phyloP scores from a whole-genome alignment of 2,329 filamentous ascomycete species.

The Sarocladium strictum region DNA sequence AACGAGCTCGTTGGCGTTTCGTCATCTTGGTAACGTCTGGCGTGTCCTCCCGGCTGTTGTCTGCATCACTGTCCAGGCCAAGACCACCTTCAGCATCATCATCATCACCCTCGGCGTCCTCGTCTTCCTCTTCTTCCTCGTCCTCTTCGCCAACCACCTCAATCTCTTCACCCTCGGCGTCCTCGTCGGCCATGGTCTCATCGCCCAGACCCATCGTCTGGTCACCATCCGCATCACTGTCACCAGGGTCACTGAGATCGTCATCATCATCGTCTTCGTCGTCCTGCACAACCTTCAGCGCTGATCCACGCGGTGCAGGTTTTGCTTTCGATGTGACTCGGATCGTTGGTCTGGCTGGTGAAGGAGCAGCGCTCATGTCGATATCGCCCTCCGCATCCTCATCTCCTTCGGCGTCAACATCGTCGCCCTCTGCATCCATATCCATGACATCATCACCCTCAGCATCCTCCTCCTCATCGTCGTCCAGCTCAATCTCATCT shows the following conservation, averaged over 20 bases:
- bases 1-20: slow-evolving; percentile 52
- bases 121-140: slow-evolving; percentile 31
- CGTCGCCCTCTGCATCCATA: slow-evolving; percentile 32
- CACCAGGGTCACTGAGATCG: slow-evolving; percentile 47
- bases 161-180: slow-evolving; percentile 41
- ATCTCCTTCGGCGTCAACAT: slow-evolving; percentile 36
- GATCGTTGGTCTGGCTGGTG: slow-evolving; percentile 30
- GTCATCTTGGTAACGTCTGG: slow-evolving; percentile 56
- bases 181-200: slow-evolving; percentile 41
- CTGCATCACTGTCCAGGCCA: slow-evolving; percentile 36
- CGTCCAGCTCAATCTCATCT: slow-evolving; percentile 29
- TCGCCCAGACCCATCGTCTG: slow-evolving; percentile 33
- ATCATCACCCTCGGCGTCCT: slow-evolving; percentile 31
- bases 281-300: slow-evolving; percentile 27
- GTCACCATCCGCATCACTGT: slow-evolving; percentile 38
- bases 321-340: slow-evolving; percentile 39
- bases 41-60: slow-evolving; percentile 41
- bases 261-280: slow-evolving; percentile 47
- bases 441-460: slow-evolving; percentile 28
- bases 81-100: slow-evolving; percentile 32
- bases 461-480: slow-evolving; percentile 32
- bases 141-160: slow-evolving; percentile 35
- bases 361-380: slow-evolving; percentile 36
- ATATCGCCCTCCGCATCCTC: slow-evolving; percentile 35
- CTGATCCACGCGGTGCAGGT: slow-evolving; percentile 25